Evolutionary conservation across 2,329 filamentous ascomycete species (phyloP), one percentile per base, ranked within the genome.

Genomic region (Aspergillus chevalieri): DNA sequence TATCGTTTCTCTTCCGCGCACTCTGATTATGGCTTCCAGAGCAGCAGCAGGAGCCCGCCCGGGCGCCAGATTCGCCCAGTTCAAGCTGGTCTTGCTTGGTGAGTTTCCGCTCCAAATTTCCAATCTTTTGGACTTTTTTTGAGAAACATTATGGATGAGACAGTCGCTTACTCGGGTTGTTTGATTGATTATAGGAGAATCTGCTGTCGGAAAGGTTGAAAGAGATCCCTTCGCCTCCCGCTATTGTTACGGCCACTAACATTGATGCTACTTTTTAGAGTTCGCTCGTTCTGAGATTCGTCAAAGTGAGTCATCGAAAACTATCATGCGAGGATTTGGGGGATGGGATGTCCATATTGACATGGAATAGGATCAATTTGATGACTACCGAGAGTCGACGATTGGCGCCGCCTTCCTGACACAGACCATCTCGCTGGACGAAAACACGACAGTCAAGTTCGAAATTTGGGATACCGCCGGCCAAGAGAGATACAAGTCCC

Each of bases 381-480:
- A 98, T 78, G 85, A 87, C 73, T 96, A 96, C 78, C 85, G 91
- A 74, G 92, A 96, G 83, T 95, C 91, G 49, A 96, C 92, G 55
- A 96, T 96, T 74, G 92, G 93, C 73, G 93, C 94, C 63, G 94
- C 94, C 60, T 98, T 98, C 80, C 82, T 98, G 60, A 98, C 93
- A 65, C 93, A 98, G 75, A 98, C 93, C 61, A 96, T 98, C 71
- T 92, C 92, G 51, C 86, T 98, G 73, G 92, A 97, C 71, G 93
- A 97, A 69, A 93, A 84, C 74, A 97, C 93, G 52, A 98, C 93
- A 49, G 92, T 98, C 74, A 98, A 98, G 79, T 98, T 98, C 67
- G 93, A 98, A 75, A 98, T 98, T 69, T 98, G 93, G 91, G 91
- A 96, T 74, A 98, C 93, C 8, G 93, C 93, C 56, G 93, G 93